These are phyloP conservation scores for Taxillus chinensis DNA, from an alignment of 164 flowering plant genomes.

Conservation along the genomic window DNA sequence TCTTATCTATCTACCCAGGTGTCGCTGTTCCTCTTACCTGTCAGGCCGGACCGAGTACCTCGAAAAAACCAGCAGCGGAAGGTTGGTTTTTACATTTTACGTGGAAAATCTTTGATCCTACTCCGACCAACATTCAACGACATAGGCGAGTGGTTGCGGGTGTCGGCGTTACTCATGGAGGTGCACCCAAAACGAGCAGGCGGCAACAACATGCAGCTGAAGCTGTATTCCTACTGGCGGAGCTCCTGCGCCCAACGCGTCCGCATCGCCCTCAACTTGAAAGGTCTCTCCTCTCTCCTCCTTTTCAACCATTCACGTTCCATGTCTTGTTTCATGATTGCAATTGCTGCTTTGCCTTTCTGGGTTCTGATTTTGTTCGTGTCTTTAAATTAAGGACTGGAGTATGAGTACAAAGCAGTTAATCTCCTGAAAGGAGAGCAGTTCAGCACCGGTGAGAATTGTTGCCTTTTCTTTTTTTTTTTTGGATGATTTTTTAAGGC, in stretches of 20 bases:
- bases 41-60: too few relatives aligned
- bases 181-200: neutral
- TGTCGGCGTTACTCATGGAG: neutral
- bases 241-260: conserved; percentile 65
- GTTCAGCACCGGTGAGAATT: conserved; percentile 43
- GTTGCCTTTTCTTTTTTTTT: neutral
- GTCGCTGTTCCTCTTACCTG: too few relatives aligned
- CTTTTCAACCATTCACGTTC: neutral
- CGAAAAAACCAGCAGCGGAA: too few relatives aligned
- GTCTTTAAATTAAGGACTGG: conserved; percentile 24
- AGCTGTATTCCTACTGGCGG: conserved; percentile 62
- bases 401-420: conserved; percentile 68
- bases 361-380: neutral
- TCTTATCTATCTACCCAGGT: too few relatives aligned
- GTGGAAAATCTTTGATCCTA: too few relatives aligned
- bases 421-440: conserved; percentile 77
- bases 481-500: neutral
- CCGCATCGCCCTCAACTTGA: conserved; percentile 64
- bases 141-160: too few relatives aligned
- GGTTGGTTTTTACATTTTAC: too few relatives aligned
- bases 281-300: conserved; percentile 24
- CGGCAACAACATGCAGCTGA: conserved; percentile 20
- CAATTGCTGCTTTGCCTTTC: neutral
- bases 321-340: neutral
- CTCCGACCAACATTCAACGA: too few relatives aligned